Evolutionary conservation across 2,329 filamentous ascomycete species (phyloP), one percentile per base, ranked within the genome.

Genomic region (Phoma sp.): DNA sequence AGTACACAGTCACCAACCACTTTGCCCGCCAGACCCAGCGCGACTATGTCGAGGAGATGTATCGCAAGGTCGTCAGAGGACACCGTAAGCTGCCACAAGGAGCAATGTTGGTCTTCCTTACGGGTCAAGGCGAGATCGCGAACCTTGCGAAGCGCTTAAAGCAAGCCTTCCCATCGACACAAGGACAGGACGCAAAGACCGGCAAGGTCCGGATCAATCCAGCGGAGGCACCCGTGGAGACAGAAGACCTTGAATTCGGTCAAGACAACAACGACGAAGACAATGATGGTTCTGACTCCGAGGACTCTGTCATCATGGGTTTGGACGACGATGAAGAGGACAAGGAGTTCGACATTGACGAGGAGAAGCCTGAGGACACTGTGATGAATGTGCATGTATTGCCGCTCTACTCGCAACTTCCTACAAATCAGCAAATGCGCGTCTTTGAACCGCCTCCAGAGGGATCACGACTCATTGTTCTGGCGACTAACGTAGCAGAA

Each of bases 401-500:
- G n/a, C 94, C 95, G 0, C 84, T 99, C 0, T 99, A 96, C 77
- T 98, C 95, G 2, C 85, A 97, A 47, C 81, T 99, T 0, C 91
- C 94, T 0, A 96, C 93, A 2, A 89, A 88, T 63, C 92, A 98
- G 68, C 95, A 99, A 76, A 84, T 97, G 71, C 86, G 87, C 55
- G 92, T 99, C 9, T 99, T 99, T 67, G 89, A 96, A 60, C 82
- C 88, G 0, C 85, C 91, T 0, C 93, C 94, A 0, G 89, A 93
- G 51, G 90, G 90, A 15, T 90, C 90, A 8, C 87, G 95, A 8
- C 84, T 95, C 22, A 90, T 99, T 46, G 89, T 99, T 4, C 78
- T 99, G 36, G 92, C 95, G 0, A 99, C 95, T 38, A 99, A 99
- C 75, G 92, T 99, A 39, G 95, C 95, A 0, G 95, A 99, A 76